Conservation (phyloP, 352 stramenopile species). For the Globisporangium takayamanum region DNA sequence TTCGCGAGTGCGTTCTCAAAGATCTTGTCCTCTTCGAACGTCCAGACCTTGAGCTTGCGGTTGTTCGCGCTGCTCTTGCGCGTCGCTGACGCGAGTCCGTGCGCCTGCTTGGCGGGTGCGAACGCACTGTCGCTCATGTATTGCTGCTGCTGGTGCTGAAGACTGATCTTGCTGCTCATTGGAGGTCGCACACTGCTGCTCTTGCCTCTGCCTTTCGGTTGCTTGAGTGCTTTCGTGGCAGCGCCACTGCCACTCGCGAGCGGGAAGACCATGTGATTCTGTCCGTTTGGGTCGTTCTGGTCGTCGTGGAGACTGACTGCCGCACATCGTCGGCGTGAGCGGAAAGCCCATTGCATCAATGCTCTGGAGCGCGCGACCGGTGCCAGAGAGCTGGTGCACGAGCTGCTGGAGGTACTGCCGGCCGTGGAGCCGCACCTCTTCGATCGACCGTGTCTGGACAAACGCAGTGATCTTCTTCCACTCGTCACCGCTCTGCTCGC, state of each 20-base stretch:
- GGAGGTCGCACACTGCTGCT: not conserved
- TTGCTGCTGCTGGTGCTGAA: not conserved
- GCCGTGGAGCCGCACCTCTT: conserved; percentile 63
- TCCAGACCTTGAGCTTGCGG: conserved; percentile 56
- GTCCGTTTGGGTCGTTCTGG: conserved; percentile 30
- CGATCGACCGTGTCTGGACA: conserved; percentile 57
- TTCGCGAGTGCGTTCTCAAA: conserved; percentile 67
- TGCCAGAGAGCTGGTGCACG: conserved; percentile 32
- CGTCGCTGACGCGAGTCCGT: not conserved
- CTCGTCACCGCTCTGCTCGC: conserved; percentile 38
- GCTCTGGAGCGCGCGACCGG: conserved; percentile 3
- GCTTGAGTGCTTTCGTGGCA: conserved; percentile 1
- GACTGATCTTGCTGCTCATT: conserved; percentile 1
- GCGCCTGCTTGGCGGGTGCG: not conserved
- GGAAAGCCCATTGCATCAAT: not conserved
- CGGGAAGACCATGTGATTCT: conserved; percentile 13
- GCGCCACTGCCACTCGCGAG: not conserved
- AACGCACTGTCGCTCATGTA: not conserved
- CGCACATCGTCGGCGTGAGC: not conserved
- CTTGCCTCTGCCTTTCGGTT: conserved; percentile 3
- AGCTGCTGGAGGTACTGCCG: conserved; percentile 71
- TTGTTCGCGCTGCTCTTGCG: not conserved
- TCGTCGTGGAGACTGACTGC: conserved; percentile 12
- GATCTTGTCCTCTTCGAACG: conserved; percentile 75
- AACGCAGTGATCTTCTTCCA: conserved; percentile 70